phyloP scores from a whole-genome alignment of 768 basidiomycete species.

The Podaxis sp. region DNA sequence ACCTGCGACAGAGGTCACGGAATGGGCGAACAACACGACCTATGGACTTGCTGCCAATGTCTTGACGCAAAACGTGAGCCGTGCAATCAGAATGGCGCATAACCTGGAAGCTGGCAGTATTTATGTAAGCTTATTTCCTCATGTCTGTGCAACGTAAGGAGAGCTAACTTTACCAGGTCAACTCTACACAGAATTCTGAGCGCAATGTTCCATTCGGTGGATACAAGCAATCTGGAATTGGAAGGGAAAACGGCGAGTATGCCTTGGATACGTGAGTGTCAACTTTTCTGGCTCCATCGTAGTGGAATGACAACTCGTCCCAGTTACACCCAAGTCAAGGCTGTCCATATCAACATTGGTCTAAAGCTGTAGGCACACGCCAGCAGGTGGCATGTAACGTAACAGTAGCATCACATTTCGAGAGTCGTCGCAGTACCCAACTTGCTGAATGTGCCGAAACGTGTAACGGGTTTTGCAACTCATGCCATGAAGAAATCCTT shows the following conservation, averaged over 20 bases:
- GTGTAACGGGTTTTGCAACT: background rate
- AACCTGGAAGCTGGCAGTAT: constrained; percentile 65
- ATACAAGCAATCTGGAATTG: constrained; percentile 74
- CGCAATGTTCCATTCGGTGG: constrained; percentile 65
- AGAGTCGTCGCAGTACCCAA: background rate
- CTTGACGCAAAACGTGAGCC: constrained; percentile 67
- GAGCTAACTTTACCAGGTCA: constrained; percentile 30
- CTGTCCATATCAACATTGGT: constrained; percentile 60
- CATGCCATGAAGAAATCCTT: background rate
- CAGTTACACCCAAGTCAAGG: constrained; percentile 60
- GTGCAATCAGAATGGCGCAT: constrained; percentile 66
- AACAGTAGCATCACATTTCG: no score
- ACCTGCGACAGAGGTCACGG: constrained; percentile 40
- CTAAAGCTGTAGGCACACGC: background rate
- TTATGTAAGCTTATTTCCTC: constrained; percentile 39
- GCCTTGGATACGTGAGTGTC: constrained; percentile 50
- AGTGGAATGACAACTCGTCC: background rate
- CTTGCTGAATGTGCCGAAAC: background rate
- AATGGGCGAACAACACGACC: constrained; percentile 70
- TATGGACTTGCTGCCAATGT: constrained; percentile 83
- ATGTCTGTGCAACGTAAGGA: background rate
- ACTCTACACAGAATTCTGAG: constrained; percentile 44
- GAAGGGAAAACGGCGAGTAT: constrained; percentile 68
- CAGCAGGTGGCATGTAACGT: background rate
- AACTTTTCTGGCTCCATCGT: background rate